Evolutionary conservation across 2,329 filamentous ascomycete genomes (phyloP), one percentile per base, ranked within the genome.

Genomic region (Talaromyces sp.): DNA sequence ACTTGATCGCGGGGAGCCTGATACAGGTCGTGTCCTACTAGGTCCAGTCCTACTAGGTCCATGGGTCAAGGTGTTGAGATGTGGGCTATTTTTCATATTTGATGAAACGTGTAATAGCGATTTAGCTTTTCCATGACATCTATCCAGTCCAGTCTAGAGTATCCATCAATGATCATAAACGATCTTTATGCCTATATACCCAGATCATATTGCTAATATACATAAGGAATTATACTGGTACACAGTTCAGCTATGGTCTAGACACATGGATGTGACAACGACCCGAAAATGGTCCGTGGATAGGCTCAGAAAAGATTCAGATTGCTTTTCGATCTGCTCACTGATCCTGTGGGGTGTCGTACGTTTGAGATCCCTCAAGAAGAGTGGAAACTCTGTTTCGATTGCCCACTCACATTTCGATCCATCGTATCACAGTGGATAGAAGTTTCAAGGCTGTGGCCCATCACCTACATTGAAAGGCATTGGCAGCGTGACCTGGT

Each of bases 151-250:
- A 47, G 10, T 47, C 25, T 13, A 47, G 10, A 19, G 36, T n/a
- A 40, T 10, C 40, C n/a, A 45, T 25, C 19, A 4, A 47, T 2
- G 19, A 47, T 25, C 45, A 29, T 29, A 51, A 51, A n/a, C 15
- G 22, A 11, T 17, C 7, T 53, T n/a, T 19, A 29, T 19, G 17
- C n/a, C 19, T 53, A 15, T 53, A 19, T 53, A n/a, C 3, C n/a
- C 49, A n/a, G 8, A 53, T 31, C 17, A 53, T 31, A 53, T 29
- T 53, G 49, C 49, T 53, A 53, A 53, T 53, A 31, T 53, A 53
- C 49, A 53, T 31, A 53, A n/a, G 49, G 11, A n/a, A 31, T 10
- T 2, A 47, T 22, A 13, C 7, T 22, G 8, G 3, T 47, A 22
- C 43, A 47, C 8, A 47, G n/a, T 2, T 7, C 22, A 6, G n/a